A percentile compares a stretch with the other conserved stretches of the same genome.
phyloP scores from a whole-genome alignment of 2,329 filamentous ascomycete genomes.

The Fusarium citri region DNA sequence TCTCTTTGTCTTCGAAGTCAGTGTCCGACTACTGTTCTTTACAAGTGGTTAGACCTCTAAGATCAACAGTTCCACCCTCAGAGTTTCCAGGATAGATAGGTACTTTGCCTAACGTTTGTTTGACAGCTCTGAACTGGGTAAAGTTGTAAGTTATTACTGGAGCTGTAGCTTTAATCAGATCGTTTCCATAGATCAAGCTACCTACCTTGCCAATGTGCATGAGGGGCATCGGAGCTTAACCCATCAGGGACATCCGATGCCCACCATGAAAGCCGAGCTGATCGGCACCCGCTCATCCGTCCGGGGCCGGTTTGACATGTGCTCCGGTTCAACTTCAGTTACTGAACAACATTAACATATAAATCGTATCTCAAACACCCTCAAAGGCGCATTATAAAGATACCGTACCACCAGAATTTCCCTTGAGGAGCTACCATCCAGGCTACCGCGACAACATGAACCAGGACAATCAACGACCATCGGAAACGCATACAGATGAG shows the following conservation, averaged over 20 bases:
- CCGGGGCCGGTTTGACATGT: constrained; percentile 34
- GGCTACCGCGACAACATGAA: constrained; percentile 26
- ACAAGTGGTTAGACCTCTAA: neutral
- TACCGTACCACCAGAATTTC: neutral
- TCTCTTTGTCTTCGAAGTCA: neutral
- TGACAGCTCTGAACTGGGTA: neutral
- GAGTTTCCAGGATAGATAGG: neutral
- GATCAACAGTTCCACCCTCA: neutral
- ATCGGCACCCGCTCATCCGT: constrained; percentile 45
- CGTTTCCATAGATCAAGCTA: neutral
- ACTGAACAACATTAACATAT: neutral
- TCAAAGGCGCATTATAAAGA: neutral
- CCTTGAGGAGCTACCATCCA: neutral
- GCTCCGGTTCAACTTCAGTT: constrained; percentile 18
- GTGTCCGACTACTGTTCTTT: neutral
- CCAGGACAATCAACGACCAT: constrained; percentile 14
- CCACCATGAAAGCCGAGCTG: constrained; percentile 19
- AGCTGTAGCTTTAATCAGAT: neutral
- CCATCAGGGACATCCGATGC: constrained; percentile 23
- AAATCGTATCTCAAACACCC: neutral
- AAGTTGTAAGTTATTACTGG: neutral
- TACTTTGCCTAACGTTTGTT: neutral
- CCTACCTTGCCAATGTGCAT: neutral
- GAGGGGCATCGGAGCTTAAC: constrained; percentile 23
- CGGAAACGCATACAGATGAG: neutral